A percentile compares a stretch with the other conserved stretches of the same genome.
These are phyloP conservation scores for Tetrapisispora namnaoensis DNA, from an alignment of 805 yeast genomes.

Conservation along the genomic window DNA sequence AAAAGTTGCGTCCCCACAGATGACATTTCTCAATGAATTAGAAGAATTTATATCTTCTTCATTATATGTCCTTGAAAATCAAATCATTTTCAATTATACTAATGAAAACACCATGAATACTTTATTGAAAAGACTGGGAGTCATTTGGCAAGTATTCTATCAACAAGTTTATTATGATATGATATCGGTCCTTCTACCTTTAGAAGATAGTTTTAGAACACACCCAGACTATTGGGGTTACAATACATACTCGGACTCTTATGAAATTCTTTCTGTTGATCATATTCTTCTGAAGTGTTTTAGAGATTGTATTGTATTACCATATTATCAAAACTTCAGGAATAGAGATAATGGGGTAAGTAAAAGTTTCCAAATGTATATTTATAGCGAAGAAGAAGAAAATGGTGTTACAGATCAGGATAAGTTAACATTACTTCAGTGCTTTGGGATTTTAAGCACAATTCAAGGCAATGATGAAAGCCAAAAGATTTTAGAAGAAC, in stretches of 20 bases:
- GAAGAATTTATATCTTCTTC: slow-evolving; percentile 27
- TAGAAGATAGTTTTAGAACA: slow-evolving; percentile 27
- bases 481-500: slow-evolving; percentile 49
- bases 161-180: slow-evolving; percentile 47
- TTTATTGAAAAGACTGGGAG: slow-evolving; percentile 29
- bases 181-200: slow-evolving; percentile 52
- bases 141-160: slow-evolving; percentile 50
- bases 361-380: slow-evolving; percentile 25
- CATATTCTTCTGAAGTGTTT: slow-evolving; percentile 37
- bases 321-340: slow-evolving; percentile 38
- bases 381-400: slow-evolving; percentile 29
- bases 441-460: slow-evolving; percentile 48
- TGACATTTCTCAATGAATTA: slow-evolving; percentile 20
- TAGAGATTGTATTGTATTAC: slow-evolving; percentile 44
- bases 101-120: slow-evolving; percentile 30
- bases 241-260: slow-evolving; percentile 6
- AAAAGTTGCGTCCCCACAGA: slow-evolving; percentile 17
- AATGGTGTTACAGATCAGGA: slow-evolving; percentile 37
- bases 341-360: slow-evolving; percentile 27
- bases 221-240: slow-evolving; percentile 26
- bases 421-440: slow-evolving; percentile 42
- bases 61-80: slow-evolving; percentile 33
- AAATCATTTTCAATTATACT: slow-evolving; percentile 26
- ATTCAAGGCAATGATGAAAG: slow-evolving; percentile 45
- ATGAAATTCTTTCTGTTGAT: slow-evolving; percentile 28